Percentiles rank a stretch among this genome's conserved stretches.
Conservation (phyloP, 139 green algal species). For the Micromonas pusilla region DNA sequence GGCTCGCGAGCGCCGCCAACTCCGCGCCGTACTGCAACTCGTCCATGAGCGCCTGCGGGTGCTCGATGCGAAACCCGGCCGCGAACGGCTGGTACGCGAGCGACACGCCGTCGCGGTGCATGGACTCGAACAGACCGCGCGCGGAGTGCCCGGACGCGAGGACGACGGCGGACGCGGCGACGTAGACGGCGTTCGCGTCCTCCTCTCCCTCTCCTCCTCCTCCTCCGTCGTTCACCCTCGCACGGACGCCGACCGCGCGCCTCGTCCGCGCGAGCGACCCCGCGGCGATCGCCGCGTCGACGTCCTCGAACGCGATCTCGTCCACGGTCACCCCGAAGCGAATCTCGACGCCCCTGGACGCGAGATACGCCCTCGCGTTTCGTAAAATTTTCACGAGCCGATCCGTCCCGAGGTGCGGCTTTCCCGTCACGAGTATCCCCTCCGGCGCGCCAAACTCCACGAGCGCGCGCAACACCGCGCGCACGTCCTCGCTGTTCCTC, state of each 20-base stretch:
- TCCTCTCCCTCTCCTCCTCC: too few relatives aligned
- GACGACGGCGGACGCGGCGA: constrained; percentile 49
- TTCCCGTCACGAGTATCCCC: constrained; percentile 60
- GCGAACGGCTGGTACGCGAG: constrained; percentile 69
- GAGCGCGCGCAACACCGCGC: constrained; percentile 59
- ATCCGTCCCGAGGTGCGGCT: constrained; percentile 80
- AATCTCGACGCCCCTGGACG: constrained; percentile 47
- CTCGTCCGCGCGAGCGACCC: too few relatives aligned
- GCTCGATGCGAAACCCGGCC: constrained; percentile 75
- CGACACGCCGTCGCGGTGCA: constrained; percentile 46
- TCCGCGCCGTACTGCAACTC: constrained; percentile 52
- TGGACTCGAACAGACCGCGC: constrained; percentile 47
- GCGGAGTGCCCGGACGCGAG: constrained; percentile 49
- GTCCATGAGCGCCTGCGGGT: constrained; percentile 70
- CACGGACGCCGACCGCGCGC: background rate
- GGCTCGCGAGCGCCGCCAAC: constrained; percentile 38
- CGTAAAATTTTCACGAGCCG: constrained; percentile 47
- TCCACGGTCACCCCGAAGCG: constrained; percentile 54
- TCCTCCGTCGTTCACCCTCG: background rate
- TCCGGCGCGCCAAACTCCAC: constrained; percentile 63
- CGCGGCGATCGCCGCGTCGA: too few relatives aligned
- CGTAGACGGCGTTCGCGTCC: too few relatives aligned
- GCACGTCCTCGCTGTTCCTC: constrained; percentile 46
- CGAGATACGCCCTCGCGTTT: background rate
- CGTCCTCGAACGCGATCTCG: constrained; percentile 44